phyloP scores from a whole-genome alignment of 331 rosid species.

The Pyracantha coccinea region DNA sequence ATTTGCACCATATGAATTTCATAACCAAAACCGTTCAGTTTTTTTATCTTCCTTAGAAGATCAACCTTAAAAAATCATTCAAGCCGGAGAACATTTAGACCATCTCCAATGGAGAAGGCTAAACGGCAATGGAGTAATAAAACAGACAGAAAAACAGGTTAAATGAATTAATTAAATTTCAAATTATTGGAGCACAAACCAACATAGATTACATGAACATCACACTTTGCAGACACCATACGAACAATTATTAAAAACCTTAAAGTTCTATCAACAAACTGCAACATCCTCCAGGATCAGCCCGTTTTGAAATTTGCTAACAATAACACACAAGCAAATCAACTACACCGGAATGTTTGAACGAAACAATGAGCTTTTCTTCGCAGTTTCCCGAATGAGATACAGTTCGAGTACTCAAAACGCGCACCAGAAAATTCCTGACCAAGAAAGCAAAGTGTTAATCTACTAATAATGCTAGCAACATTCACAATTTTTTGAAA shows the following conservation, averaged over 20 bases:
- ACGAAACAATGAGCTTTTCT: neutral
- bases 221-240: neutral
- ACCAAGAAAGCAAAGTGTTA: no score
- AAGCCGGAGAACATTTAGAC: no score
- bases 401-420: neutral
- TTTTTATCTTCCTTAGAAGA: no score
- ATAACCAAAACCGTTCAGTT: no score
- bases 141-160: neutral
- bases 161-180: neutral
- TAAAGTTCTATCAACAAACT: neutral
- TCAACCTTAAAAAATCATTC: no score
- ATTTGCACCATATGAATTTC: no score
- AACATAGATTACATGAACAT: neutral
- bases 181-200: neutral
- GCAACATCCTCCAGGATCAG: neutral
- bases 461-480: no score
- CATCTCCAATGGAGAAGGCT: no score
- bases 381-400: neutral
- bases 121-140: neutral
- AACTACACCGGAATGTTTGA: neutral
- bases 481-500: no score
- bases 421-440: constrained; percentile 10
- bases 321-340: no score
- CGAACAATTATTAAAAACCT: neutral
- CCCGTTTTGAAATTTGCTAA: neutral